Conservation (phyloP, 768 basidiomycete genomes). For the Agaricus blazei region DNA sequence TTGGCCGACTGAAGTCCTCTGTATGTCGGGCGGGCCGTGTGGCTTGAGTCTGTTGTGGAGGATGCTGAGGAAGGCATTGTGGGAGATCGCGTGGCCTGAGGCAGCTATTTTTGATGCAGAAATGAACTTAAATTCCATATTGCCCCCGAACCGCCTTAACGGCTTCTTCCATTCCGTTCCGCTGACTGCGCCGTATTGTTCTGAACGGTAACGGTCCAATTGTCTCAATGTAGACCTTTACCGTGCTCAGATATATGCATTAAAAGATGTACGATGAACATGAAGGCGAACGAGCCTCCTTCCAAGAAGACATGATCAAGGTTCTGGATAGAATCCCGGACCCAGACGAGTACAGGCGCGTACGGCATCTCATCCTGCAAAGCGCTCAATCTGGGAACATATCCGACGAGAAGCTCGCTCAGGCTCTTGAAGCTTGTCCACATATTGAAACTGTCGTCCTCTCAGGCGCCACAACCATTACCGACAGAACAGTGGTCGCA, state of each 20-base stretch:
- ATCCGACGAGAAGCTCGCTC: slow-evolving; percentile 55
- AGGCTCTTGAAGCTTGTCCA: slow-evolving; percentile 52
- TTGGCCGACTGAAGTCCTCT: slow-evolving; percentile 22
- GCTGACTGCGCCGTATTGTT: no score
- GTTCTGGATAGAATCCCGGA: slow-evolving; percentile 57
- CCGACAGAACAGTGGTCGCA: slow-evolving; percentile 62
- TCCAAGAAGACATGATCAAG: slow-evolving; percentile 55
- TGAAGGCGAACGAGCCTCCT: slow-evolving; percentile 26
- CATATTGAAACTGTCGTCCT: slow-evolving; percentile 66
- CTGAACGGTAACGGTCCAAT: neutral
- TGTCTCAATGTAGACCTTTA: neutral
- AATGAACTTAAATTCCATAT: no score
- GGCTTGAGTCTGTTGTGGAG: slow-evolving; percentile 43
- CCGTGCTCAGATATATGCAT: neutral
- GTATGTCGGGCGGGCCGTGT: slow-evolving; percentile 34
- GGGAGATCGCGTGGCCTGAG: slow-evolving; percentile 13
- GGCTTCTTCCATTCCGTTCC: no score
- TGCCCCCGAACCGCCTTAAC: no score
- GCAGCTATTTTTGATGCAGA: neutral
- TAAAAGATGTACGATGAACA: slow-evolving; percentile 19
- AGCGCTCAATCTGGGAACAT: slow-evolving; percentile 29
- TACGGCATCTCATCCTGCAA: slow-evolving; percentile 56
- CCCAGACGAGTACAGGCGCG: slow-evolving; percentile 51
- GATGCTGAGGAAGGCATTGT: slow-evolving; percentile 40
- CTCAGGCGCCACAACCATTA: slow-evolving; percentile 59